phyloP scores from a whole-genome alignment of 768 basidiomycete species.

The Stropharia rugosoannulata region DNA sequence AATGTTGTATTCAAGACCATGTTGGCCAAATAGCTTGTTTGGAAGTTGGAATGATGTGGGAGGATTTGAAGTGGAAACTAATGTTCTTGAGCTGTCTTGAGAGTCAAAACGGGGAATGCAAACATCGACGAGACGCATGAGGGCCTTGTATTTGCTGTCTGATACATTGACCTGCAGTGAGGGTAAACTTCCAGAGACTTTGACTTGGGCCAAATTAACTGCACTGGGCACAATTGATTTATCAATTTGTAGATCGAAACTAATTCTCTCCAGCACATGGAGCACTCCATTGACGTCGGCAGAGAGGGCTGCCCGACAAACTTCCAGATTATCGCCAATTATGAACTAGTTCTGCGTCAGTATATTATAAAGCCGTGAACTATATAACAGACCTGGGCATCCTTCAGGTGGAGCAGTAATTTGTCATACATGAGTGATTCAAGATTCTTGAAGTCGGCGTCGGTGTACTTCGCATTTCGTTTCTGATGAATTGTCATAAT shows the following conservation, averaged over 20 bases:
- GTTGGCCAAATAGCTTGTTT: constrained; percentile 50
- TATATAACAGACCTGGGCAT: constrained; percentile 72
- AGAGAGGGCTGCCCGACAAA: constrained; percentile 78
- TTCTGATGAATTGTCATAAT: constrained; percentile 79
- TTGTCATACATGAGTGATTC: constrained; percentile 97
- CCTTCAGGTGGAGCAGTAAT: constrained; percentile 75
- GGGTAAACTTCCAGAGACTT: constrained; percentile 86
- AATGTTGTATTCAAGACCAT: constrained; percentile 66
- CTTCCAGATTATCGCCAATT: constrained; percentile 79
- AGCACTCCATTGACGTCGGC: constrained; percentile 56
- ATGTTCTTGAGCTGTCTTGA: constrained; percentile 22
- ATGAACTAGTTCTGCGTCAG: constrained; percentile 67
- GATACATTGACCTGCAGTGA: constrained; percentile 87
- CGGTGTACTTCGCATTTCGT: constrained; percentile 78
- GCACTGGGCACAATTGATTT: constrained; percentile 90
- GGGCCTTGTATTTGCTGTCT: constrained; percentile 84
- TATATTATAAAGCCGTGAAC: constrained; percentile 21
- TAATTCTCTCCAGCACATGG: constrained; percentile 91
- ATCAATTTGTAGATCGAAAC: constrained; percentile 84
- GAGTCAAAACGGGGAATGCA: constrained; percentile 82
- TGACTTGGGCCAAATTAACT: constrained; percentile 82
- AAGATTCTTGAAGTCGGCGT: constrained; percentile 82
- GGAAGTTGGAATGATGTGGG: constrained; percentile 49
- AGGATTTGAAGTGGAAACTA: constrained; percentile 21
- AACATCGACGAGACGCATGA: constrained; percentile 92